Conservation (phyloP, 345 rosid genomes). For the Lepidium aucheri region DNA sequence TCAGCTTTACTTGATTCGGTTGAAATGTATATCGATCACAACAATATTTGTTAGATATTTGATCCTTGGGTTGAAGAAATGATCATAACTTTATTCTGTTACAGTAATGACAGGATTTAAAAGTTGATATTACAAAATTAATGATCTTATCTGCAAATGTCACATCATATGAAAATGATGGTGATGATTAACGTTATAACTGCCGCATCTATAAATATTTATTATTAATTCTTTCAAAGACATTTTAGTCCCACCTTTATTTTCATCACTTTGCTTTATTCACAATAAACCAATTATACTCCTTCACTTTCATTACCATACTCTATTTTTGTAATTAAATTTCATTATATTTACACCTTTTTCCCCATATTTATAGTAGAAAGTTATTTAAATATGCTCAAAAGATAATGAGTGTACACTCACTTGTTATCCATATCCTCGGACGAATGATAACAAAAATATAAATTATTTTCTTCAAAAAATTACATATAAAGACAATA, state of each 20-base stretch:
- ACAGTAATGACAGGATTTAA: not conserved
- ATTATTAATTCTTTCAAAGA: not conserved
- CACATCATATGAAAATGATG: slow-evolving; percentile 23
- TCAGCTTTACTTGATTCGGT: not conserved
- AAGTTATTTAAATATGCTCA: not conserved
- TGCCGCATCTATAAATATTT: slow-evolving; percentile 5
- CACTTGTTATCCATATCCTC: not conserved
- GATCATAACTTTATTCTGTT: slow-evolving; percentile 15
- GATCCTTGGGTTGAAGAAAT: not conserved
- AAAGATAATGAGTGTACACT: not conserved
- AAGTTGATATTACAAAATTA: not conserved
- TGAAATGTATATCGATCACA: not conserved
- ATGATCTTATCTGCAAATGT: slow-evolving; percentile 20
- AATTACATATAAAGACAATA: not conserved
- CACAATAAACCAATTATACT: slow-evolving; percentile 2
- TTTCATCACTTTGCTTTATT: slow-evolving; percentile 5
- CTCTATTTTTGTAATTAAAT: not conserved
- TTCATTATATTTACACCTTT: not conserved
- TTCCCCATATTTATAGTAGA: not conserved
- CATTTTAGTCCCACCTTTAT: not conserved
- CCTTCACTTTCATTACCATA: not conserved
- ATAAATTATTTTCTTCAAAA: not conserved
- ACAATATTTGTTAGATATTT: not conserved
- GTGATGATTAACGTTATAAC: slow-evolving; percentile 27
- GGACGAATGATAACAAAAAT: not conserved